These are phyloP conservation scores for Wallacemonas rigidus DNA, from an alignment of 208 protist genomes.

Conservation along the genomic window DNA sequence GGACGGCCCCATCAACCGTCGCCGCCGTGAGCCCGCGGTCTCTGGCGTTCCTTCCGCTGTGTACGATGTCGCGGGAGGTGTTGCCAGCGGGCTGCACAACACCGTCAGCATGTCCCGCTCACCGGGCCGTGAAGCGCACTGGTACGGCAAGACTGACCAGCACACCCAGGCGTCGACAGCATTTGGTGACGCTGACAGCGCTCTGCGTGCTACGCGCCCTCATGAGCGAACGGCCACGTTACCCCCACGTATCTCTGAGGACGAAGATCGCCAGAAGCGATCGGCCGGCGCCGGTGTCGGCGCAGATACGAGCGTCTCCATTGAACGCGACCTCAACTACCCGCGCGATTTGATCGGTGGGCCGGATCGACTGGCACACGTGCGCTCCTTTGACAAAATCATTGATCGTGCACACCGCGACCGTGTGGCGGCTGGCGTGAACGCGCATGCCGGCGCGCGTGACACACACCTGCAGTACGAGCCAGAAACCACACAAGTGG, in stretches of 20 bases:
- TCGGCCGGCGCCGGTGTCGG: background rate
- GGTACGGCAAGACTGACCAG: constrained; percentile 40
- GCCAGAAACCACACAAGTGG: constrained; percentile 31
- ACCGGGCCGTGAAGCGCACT: constrained; percentile 60
- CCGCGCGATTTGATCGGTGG: constrained; percentile 45
- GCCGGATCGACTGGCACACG: constrained; percentile 27
- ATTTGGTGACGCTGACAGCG: constrained; percentile 46
- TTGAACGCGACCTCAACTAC: constrained; percentile 67
- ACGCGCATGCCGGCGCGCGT: background rate
- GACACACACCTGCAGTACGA: constrained; percentile 13
- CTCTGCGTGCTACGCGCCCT: constrained; percentile 48
- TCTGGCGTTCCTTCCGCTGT: constrained; percentile 50
- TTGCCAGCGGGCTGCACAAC: constrained; percentile 40
- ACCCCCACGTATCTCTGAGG: constrained; percentile 27
- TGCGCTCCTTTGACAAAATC: constrained; percentile 54
- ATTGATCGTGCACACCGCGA: constrained; percentile 45
- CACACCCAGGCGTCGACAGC: constrained; percentile 23
- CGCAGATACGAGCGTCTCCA: constrained; percentile 50
- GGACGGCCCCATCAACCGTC: constrained; percentile 33
- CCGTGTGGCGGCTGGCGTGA: constrained; percentile 16
- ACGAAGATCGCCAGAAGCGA: constrained; percentile 17
- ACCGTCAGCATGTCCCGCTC: constrained; percentile 55
- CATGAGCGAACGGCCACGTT: constrained; percentile 37
- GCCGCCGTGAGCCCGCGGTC: constrained; percentile 46
- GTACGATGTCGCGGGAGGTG: constrained; percentile 69